Evolutionary conservation across 768 basidiomycete species (phyloP).

Genomic region (Lactifluus echinatus): DNA sequence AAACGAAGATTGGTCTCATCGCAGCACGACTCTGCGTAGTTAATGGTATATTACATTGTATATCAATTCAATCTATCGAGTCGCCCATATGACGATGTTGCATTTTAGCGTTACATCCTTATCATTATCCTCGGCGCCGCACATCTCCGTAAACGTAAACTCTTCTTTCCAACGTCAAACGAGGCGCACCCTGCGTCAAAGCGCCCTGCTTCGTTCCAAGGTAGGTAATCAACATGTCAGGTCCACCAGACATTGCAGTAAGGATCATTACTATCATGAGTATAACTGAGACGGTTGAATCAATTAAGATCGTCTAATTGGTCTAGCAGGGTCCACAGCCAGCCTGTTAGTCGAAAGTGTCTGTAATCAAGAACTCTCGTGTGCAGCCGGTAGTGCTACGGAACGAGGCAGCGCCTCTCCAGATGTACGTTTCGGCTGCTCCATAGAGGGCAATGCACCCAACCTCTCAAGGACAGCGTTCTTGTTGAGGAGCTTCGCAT

Average conservation of each 20-base stretch:
- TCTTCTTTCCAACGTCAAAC: no score
- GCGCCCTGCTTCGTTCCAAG: neutral
- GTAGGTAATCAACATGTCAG: no score
- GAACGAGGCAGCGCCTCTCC: slow-evolving; percentile 5
- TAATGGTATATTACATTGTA: no score
- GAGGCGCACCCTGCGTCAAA: no score
- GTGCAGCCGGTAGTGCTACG: neutral
- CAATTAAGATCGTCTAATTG: neutral
- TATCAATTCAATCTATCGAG: neutral
- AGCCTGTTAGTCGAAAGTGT: neutral
- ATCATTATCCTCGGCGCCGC: no score
- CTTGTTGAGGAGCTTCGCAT: slow-evolving; percentile 67
- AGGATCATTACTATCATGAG: neutral
- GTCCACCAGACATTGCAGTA: no score
- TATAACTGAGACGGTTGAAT: neutral
- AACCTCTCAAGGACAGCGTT: slow-evolving; percentile 52
- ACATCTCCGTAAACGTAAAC: no score
- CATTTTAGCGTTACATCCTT: no score
- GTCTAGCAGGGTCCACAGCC: neutral
- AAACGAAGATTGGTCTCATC: no score
- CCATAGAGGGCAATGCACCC: slow-evolving; percentile 40
- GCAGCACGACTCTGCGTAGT: no score
- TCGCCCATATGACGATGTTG: no score
- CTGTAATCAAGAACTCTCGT: neutral
- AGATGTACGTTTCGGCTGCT: slow-evolving; percentile 8